Evolutionary conservation across 257 asterid species (phyloP).

Genomic region (Nicotiana benthamiana): DNA sequence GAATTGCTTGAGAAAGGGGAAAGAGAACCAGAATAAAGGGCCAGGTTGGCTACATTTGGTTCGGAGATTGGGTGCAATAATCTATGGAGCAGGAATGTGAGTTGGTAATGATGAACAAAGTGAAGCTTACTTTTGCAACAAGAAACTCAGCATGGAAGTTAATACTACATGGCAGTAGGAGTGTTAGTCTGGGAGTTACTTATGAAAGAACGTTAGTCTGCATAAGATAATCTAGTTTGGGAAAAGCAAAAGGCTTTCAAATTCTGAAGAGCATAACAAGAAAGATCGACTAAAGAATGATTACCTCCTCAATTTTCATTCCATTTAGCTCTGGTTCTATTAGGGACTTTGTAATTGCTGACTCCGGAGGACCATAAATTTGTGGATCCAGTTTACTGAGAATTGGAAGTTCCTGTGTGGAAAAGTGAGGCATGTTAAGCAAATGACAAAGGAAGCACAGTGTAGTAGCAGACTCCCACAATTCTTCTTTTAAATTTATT

Average conservation of each 20-base stretch:
- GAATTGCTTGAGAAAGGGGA: too few relatives aligned
- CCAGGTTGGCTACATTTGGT: background rate
- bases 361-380: slow-evolving; percentile 15
- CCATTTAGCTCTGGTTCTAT: slow-evolving; percentile 54
- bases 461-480: background rate
- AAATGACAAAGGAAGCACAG: background rate
- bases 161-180: too few relatives aligned
- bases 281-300: background rate
- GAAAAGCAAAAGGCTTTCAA: too few relatives aligned
- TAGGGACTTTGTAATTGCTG: slow-evolving; percentile 49
- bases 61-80: background rate
- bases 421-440: background rate
- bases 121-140: background rate
- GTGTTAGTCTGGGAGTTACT: too few relatives aligned
- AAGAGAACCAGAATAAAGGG: background rate
- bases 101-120: background rate
- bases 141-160: background rate
- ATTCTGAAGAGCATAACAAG: too few relatives aligned
- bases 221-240: too few relatives aligned
- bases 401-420: slow-evolving; percentile 17
- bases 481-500: background rate
- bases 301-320: slow-evolving; percentile 57
- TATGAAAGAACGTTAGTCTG: too few relatives aligned
- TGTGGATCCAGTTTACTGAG: slow-evolving; percentile 28
- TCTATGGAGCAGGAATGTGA: background rate